Conservation (phyloP, 495 filamentous ascomycete species). For the Pseudoneurospora amorphoporcata region DNA sequence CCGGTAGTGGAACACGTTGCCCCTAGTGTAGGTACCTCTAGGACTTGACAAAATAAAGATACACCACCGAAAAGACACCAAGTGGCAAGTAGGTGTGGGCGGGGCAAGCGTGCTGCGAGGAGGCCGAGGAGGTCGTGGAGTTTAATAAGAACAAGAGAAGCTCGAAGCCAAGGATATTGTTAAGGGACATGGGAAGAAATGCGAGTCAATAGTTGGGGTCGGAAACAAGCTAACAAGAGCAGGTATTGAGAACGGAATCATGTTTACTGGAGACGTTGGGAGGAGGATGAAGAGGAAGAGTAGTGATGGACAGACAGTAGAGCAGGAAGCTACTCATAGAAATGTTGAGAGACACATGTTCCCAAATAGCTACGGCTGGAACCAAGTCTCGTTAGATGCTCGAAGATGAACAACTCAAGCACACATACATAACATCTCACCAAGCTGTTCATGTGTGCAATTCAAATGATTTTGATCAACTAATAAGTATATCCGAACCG, state of each 20-base stretch:
- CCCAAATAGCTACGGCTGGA: background rate
- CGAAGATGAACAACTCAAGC: background rate
- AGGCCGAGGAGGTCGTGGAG: background rate
- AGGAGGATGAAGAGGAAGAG: background rate
- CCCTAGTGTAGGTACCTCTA: too few species aligned
- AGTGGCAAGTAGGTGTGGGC: background rate
- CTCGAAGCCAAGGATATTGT: too few species aligned
- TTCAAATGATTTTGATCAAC: background rate
- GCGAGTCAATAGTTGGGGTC: too few species aligned
- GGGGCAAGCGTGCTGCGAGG: background rate
- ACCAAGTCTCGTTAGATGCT: background rate
- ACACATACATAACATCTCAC: background rate
- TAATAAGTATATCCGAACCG: background rate
- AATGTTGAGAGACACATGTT: background rate
- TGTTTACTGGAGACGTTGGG: too few species aligned
- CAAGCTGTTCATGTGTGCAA: background rate
- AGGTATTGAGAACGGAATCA: too few species aligned
- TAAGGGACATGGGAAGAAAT: background rate
- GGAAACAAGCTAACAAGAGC: background rate
- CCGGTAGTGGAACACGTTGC: background rate
- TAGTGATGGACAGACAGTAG: background rate
- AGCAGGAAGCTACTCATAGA: background rate
- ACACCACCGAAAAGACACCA: background rate
- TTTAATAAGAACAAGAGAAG: background rate
- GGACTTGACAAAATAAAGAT: too few species aligned